These are phyloP conservation scores for Komagataea norvegica DNA, from an alignment of 1,139 yeast genomes.

Conservation along the genomic window DNA sequence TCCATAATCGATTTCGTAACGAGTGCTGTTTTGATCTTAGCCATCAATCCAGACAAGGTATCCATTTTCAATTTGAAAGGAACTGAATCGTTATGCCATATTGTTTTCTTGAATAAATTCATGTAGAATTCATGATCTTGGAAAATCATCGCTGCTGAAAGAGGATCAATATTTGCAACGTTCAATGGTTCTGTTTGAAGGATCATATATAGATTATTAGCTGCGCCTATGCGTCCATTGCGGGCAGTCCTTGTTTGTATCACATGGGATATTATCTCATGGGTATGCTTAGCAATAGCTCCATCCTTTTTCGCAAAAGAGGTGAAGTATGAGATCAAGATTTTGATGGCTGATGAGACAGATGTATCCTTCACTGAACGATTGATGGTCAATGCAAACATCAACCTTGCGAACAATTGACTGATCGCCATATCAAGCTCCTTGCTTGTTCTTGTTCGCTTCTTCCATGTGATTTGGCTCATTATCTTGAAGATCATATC, in stretches of 20 bases:
- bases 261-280: conserved; percentile 1
- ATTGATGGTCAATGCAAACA: no score
- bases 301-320: neutral
- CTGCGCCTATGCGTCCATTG: neutral
- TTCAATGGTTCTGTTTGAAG: conserved; percentile 19
- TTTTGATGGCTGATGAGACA: no score
- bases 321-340: no score
- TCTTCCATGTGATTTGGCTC: neutral
- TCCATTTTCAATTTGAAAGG: conserved; percentile 6
- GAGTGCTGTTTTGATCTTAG: conserved; percentile 8
- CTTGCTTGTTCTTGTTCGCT: neutral
- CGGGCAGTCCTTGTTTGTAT: neutral
- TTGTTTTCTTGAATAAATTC: conserved; percentile 3
- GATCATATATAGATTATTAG: neutral
- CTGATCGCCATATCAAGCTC: conserved; percentile 1
- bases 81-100: conserved; percentile 13
- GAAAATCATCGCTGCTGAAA: conserved; percentile 10
- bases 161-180: conserved; percentile 13
- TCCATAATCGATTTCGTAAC: neutral
- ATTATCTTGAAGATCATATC: conserved; percentile 2
- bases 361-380: no score
- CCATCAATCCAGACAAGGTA: conserved; percentile 13
- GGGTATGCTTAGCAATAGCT: neutral
- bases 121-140: conserved; percentile 7
- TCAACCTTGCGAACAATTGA: neutral